phyloP scores from a whole-genome alignment of 1,139 yeast species.

The Suhomyces choctaworum region DNA sequence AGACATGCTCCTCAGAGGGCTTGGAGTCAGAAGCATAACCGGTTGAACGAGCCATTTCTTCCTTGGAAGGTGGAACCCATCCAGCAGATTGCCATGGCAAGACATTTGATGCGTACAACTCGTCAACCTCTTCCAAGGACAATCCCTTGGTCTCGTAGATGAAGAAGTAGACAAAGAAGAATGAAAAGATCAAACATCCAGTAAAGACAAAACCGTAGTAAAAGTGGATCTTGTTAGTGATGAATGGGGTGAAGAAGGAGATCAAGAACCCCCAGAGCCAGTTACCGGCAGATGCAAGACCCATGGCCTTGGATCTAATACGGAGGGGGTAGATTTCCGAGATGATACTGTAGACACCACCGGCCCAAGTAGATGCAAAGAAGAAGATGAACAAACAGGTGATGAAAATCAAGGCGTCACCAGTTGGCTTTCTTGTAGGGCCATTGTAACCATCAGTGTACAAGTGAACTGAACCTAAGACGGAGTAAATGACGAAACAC shows the following conservation, averaged over 20 bases:
- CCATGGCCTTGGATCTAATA: conserved; percentile 78
- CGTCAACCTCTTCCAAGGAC: conserved; percentile 73
- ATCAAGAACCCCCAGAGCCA: conserved; percentile 81
- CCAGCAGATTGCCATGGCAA: conserved; percentile 48
- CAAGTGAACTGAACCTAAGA: conserved; percentile 65
- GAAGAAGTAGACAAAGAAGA: conserved; percentile 62
- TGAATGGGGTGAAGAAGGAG: conserved; percentile 73
- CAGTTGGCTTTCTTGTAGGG: conserved; percentile 49
- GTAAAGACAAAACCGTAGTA: conserved; percentile 76
- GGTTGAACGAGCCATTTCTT: conserved; percentile 29
- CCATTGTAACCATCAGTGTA: conserved; percentile 53
- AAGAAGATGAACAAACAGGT: conserved; percentile 78
- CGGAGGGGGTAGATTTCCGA: conserved; percentile 81
- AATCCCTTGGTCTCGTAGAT: conserved; percentile 77
- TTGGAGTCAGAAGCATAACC: conserved; percentile 33
- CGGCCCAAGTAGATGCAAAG: conserved; percentile 89
- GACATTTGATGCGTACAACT: conserved; percentile 50
- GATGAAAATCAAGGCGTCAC: conserved; percentile 74
- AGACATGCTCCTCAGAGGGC: conserved; percentile 23
- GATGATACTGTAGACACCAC: conserved; percentile 74
- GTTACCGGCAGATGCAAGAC: conserved; percentile 71
- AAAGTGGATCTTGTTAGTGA: conserved; percentile 52
- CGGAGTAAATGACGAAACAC: conserved; percentile 63
- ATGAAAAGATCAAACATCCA: conserved; percentile 62
- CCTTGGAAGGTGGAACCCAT: conserved; percentile 46